phyloP scores from a whole-genome alignment of 2,329 filamentous ascomycete species.

The Colletotrichum sp. region DNA sequence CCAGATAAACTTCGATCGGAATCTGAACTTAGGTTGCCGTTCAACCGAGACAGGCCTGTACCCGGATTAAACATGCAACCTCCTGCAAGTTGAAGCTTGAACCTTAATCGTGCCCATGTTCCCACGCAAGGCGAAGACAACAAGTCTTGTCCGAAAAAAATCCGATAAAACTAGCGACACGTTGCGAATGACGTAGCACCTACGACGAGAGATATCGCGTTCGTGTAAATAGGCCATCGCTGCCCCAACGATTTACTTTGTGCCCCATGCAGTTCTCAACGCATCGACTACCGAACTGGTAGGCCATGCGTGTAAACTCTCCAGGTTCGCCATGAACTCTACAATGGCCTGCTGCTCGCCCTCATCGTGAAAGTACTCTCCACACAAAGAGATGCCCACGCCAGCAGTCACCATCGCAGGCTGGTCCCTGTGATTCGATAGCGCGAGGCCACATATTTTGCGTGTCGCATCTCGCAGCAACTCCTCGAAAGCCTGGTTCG shows the following conservation, averaged over 20 bases:
- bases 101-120: neutral
- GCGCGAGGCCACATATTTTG: constrained; percentile 62
- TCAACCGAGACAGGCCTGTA: constrained; percentile 24
- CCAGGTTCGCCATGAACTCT: constrained; percentile 50
- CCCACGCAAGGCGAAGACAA: neutral
- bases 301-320: constrained; percentile 55
- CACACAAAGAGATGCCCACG: constrained; percentile 54
- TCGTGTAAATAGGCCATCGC: neutral
- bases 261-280: constrained; percentile 53
- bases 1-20: neutral
- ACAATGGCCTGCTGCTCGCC: constrained; percentile 52
- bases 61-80: neutral
- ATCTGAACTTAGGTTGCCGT: neutral
- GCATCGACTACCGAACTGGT: constrained; percentile 51
- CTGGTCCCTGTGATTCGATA: constrained; percentile 59
- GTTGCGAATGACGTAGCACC: neutral
- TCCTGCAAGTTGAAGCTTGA: neutral
- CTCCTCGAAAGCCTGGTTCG: constrained; percentile 35
- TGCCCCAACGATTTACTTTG: neutral
- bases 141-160: neutral
- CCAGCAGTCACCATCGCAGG: constrained; percentile 61
- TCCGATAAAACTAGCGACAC: neutral
- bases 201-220: neutral
- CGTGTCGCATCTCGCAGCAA: constrained; percentile 52
- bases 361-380: constrained; percentile 51